Conservation (phyloP, 805 yeast genomes). For the Kluyveromyces lactis region DNA sequence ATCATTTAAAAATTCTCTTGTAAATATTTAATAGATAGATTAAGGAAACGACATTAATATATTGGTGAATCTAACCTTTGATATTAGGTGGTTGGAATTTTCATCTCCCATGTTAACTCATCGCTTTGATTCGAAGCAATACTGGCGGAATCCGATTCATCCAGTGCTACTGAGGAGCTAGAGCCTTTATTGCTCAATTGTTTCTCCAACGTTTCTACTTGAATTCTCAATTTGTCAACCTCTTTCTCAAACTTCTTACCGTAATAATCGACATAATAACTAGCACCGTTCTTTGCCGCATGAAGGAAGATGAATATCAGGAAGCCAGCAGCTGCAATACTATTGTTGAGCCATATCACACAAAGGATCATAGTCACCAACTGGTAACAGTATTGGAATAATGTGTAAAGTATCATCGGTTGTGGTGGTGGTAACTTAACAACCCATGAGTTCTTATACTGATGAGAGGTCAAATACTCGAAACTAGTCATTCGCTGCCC, state of each 20-base stretch:
- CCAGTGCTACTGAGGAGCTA: neutral
- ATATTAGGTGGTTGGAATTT: neutral
- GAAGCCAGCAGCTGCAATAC: constrained; percentile 57
- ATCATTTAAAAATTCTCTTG: too few species aligned
- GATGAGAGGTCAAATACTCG: constrained; percentile 70
- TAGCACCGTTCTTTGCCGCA: constrained; percentile 91
- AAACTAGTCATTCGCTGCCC: constrained; percentile 80
- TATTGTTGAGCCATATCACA: constrained; percentile 77
- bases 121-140: constrained; percentile 3
- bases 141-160: neutral
- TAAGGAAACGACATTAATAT: too few species aligned
- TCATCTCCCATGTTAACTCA: constrained; percentile 4
- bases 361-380: constrained; percentile 79
- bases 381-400: constrained; percentile 83
- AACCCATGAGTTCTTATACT: constrained; percentile 59
- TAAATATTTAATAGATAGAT: too few species aligned
- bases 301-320: constrained; percentile 63
- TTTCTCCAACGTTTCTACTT: constrained; percentile 56
- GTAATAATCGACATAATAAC: constrained; percentile 85
- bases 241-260: constrained; percentile 88
- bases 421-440: constrained; percentile 81
- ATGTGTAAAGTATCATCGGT: constrained; percentile 80
- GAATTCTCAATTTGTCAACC: constrained; percentile 59
- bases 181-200: constrained; percentile 12
- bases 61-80: too few species aligned